Base-by-base conservation (phyloP, 225 moss, liverwort and hornwort genomes). In the Polytrichum formosum region DNA sequence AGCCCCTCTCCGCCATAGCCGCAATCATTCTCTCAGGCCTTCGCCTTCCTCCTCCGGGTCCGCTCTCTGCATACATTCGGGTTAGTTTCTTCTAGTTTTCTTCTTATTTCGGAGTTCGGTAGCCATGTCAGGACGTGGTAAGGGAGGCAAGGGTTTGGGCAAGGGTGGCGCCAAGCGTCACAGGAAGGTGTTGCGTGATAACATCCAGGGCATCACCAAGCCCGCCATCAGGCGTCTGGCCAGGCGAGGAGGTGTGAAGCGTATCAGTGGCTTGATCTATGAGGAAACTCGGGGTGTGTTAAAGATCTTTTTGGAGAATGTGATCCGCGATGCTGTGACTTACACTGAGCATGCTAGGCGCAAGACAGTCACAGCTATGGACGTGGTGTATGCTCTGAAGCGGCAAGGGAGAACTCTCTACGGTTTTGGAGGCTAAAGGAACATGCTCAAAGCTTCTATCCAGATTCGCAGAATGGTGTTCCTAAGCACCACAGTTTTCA, bases 151-250 rank as follows among this genome's bases (percentile, higher is more conserved):
- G 76, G 76, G 76, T 1, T 66, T 76, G 5, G 76, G 76, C 66
- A 76, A 76, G 71, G 76, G 76, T 55, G 76, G 76, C 7, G 76
- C 76, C 65, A 76, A 76, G 76, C 76, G 76, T 6, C 76, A 76
- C 64, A 64, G 76, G n/a, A 76, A 76, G 30, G 76, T 76, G 23
- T 28, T 76, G 76, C 76, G 76, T 5, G 76, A 76, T 26, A 76
- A 76, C 29, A 76, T 76, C 23, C 76, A 76, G 60, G 76, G 76
- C 18, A 76, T 76, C 29, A 76, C 76, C 54, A 76, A 76, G 76
- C 76, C 76, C 0, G 76, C 76, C 18, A 76, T 76, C 29, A 70
- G 76, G 2, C 76, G 76, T 55, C 71, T 76, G 17, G 76, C 76
- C 27, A 70, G 76, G 20, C 76, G 76, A 46, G 71, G 76, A 4